Base-by-base conservation (phyloP, 768 basidiomycete species). In the Leucocoprinus leucothites region DNA sequence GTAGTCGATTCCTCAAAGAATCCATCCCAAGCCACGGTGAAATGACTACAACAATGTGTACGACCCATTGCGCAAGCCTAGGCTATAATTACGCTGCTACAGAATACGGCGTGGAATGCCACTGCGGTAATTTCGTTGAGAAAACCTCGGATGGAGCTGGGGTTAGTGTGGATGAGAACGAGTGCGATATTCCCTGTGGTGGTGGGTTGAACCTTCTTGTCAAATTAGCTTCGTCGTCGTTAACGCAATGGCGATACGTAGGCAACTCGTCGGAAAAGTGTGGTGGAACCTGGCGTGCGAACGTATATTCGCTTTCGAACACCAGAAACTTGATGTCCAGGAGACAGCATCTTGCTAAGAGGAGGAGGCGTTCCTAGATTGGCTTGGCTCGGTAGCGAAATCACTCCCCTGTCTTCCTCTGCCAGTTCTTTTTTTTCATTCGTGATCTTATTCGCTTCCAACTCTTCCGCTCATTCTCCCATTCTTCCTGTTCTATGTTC, bases 101-200 rank as follows among this genome's bases (percentile, higher is more conserved):
- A 7, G 69, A 74, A 47, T 64, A 69, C 49, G 71, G 70, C 3
- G 52, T 48, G 7, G 66, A 75, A 53, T 74, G 73, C 53, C 69
- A 65, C 53, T 75, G 74, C 55, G 72, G 70, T n/a, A 56, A 50
- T 18, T 18, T 36, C 31, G 26, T 21, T 63, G 64, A 3, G 57
- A 65, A 46, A 26, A 71, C 24, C 59, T 49, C 60, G 64, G 62
- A 48, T 60, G 65, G 5, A 56, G 56, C 41, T 64, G 64, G 5
- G 56, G 54, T 59, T 38, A 19, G 53, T 5, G 57, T 61, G 6
- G 43, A 57, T 41, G 34, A 60, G 19, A 52, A 48, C 1, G 59
- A 69, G 45, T 75, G 74, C 42, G 65, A 60, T 56, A 63, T 65
- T 47, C 54, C 63, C 38, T 74, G 74, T 51, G 56, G 41, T 48